Evolutionary conservation across 495 filamentous ascomycete genomes (phyloP).

Genomic region (Penicillium simplicissimum): DNA sequence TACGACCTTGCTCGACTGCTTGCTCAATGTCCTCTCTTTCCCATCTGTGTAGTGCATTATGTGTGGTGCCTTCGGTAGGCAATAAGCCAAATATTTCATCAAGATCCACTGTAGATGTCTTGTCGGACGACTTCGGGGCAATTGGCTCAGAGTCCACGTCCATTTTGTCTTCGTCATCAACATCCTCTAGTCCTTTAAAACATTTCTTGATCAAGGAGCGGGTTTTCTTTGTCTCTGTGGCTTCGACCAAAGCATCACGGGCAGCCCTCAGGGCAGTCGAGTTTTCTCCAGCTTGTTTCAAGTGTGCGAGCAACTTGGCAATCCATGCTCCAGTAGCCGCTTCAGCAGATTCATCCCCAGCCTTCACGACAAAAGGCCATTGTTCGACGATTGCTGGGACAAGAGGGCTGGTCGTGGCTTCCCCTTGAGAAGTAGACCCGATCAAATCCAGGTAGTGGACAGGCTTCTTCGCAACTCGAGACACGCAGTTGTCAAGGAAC

Average conservation of each 20-base stretch:
- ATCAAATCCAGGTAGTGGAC: slow-evolving; percentile 70
- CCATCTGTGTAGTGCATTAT: slow-evolving; percentile 60
- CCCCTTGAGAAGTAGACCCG: slow-evolving; percentile 37
- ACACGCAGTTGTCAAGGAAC: slow-evolving; percentile 80
- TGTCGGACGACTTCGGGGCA: slow-evolving; percentile 6
- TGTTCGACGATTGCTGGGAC: slow-evolving; percentile 71
- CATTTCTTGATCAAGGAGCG: slow-evolving; percentile 45
- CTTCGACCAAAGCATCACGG: slow-evolving; percentile 39
- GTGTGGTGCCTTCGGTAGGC: slow-evolving; percentile 42
- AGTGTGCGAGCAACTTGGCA: slow-evolving; percentile 43
- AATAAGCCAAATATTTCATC: slow-evolving; percentile 44
- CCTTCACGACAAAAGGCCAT: slow-evolving; percentile 66
- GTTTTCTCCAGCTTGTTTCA: slow-evolving; percentile 50
- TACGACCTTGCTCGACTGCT: slow-evolving; percentile 70
- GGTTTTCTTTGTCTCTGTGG: slow-evolving; percentile 39
- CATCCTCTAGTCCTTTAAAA: slow-evolving; percentile 36
- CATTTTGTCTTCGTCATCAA: slow-evolving; percentile 24
- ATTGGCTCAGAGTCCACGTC: slow-evolving; percentile 20
- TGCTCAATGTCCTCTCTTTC: slow-evolving; percentile 69
- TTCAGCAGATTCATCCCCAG: slow-evolving; percentile 37
- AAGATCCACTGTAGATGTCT: slow-evolving; percentile 30
- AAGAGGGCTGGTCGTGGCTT: slow-evolving; percentile 52
- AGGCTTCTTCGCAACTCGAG: slow-evolving; percentile 65
- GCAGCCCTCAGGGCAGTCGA: slow-evolving; percentile 40
- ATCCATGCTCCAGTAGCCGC: slow-evolving; percentile 56